These are phyloP conservation scores for Termitomyces eurrhizus DNA, from an alignment of 768 basidiomycete genomes.

Conservation along the genomic window DNA sequence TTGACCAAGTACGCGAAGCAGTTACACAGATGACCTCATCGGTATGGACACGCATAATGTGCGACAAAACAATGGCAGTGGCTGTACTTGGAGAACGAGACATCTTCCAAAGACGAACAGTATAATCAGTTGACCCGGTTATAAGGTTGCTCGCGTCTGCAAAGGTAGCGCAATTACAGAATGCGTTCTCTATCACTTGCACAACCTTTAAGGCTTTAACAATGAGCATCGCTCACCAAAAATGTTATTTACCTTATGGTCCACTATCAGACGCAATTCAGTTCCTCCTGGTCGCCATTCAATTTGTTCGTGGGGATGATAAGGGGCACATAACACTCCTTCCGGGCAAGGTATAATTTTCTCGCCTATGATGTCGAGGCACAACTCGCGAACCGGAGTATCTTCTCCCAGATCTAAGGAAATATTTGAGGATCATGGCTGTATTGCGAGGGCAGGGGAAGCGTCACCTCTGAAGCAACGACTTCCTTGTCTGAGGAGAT, in stretches of 20 bases:
- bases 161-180: slow-evolving; percentile 72
- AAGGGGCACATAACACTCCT: slow-evolving; percentile 54
- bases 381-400: slow-evolving; percentile 46
- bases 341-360: slow-evolving; percentile 59
- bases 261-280: slow-evolving; percentile 59
- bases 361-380: slow-evolving; percentile 55
- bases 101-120: slow-evolving; percentile 80
- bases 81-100: slow-evolving; percentile 28
- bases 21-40: slow-evolving; percentile 63
- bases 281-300: slow-evolving; percentile 59
- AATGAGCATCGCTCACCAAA: background rate
- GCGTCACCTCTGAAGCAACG: slow-evolving; percentile 52
- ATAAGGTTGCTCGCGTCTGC: slow-evolving; percentile 70
- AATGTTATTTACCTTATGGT: slow-evolving; percentile 46
- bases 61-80: slow-evolving; percentile 43
- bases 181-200: slow-evolving; percentile 74
- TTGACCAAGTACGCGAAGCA: slow-evolving; percentile 78
- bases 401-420: slow-evolving; percentile 44
- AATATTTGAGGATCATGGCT: background rate
- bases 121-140: slow-evolving; percentile 78
- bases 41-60: slow-evolving; percentile 80
- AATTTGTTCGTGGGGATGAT: slow-evolving; percentile 61
- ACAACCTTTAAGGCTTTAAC: slow-evolving; percentile 41
- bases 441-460: background rate
- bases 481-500: slow-evolving; percentile 56